Base-by-base conservation (phyloP, 306 rosid genomes). In the Adenanthera pavonina region DNA sequence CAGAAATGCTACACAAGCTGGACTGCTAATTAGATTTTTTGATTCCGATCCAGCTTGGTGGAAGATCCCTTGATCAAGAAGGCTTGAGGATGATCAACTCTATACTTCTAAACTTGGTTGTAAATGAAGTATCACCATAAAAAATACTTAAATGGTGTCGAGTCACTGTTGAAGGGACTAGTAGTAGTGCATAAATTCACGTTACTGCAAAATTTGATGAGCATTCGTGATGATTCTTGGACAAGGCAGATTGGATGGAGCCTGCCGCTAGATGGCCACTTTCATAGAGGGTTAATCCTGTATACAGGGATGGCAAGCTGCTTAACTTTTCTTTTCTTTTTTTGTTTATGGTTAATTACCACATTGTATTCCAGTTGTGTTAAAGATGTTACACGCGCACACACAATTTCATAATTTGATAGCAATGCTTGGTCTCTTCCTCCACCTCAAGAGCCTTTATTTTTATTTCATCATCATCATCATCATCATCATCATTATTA, bases 201-300 rank as follows among this genome's bases (percentile, higher is more conserved):
- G 13, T 10, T 35, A 62, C 82, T 57, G 78, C 85, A 74, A 16
- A 80, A 12, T 61, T 47, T 72, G 38, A 16, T 65, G 69, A 57
- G 6, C 5, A 66, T 74, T 69, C 38, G 33, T 77, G 59, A 30
- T 60, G 16, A 25, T 60, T 60, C 71, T 78, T 57, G 52, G 48
- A 34, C 16, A 33, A 30, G 74, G 49, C 30, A 72, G 57, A 71
- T 77, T 74, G 38, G 41, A 30, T 56, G 71, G 61, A 67, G n/a
- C 49, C 43, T 47, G 38, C 71, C 74, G 76, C 52, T 5, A 67
- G 51, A 77, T 80, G 76, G 78, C 80, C 74, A 69, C 75, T 60
- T 69, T 77, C 33, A 16, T 41, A 71, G 85, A 82, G 85, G 76
- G 78, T 56, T 85, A 72, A 66, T 72, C 59, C 9, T 74, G 87